phyloP scores from a whole-genome alignment of 2,329 filamentous ascomycete species.

The Sporothrix brunneoviolacea region DNA sequence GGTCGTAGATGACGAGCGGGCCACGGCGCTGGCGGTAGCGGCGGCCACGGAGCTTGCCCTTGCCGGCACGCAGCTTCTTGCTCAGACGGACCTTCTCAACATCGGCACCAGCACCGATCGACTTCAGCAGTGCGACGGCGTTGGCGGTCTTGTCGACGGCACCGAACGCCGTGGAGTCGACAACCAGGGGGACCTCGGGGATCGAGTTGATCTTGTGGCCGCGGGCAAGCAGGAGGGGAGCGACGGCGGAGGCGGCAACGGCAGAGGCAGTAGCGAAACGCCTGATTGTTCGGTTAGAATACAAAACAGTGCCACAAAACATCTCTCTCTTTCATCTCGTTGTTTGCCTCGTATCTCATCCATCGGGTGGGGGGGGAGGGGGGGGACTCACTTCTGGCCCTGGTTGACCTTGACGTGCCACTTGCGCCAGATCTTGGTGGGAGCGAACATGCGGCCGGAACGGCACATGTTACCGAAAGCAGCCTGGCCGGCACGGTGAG shows the following conservation, averaged over 20 bases:
- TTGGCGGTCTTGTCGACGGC: conserved; percentile 82
- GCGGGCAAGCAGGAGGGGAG: conserved; percentile 90
- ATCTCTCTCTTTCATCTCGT: not conserved
- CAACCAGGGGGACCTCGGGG: conserved; percentile 92
- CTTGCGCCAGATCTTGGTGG: conserved; percentile 99
- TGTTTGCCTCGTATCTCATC: too few species aligned
- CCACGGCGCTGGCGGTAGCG: conserved; percentile 97
- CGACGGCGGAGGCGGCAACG: conserved; percentile 90
- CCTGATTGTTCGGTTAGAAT: conserved; percentile 39
- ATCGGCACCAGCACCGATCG: conserved; percentile 82
- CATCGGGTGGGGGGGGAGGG: too few species aligned
- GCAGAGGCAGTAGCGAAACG: conserved; percentile 97
- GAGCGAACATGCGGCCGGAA: conserved; percentile 99
- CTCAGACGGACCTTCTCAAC: conserved; percentile 93
- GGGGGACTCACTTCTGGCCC: conserved; percentile 74
- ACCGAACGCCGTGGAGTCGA: conserved; percentile 86
- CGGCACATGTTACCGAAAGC: conserved; percentile 99
- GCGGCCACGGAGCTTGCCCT: conserved; percentile 97
- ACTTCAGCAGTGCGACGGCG: conserved; percentile 80
- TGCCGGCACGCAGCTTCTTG: conserved; percentile 95
- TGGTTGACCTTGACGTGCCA: conserved; percentile 99
- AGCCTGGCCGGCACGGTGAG: conserved; percentile 99
- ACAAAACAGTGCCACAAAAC: not conserved
- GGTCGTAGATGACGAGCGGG: conserved; percentile 95
- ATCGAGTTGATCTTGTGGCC: conserved; percentile 91